Evolutionary conservation across 164 flowering plant genomes (phyloP).

Genomic region (Saururus chinensis): DNA sequence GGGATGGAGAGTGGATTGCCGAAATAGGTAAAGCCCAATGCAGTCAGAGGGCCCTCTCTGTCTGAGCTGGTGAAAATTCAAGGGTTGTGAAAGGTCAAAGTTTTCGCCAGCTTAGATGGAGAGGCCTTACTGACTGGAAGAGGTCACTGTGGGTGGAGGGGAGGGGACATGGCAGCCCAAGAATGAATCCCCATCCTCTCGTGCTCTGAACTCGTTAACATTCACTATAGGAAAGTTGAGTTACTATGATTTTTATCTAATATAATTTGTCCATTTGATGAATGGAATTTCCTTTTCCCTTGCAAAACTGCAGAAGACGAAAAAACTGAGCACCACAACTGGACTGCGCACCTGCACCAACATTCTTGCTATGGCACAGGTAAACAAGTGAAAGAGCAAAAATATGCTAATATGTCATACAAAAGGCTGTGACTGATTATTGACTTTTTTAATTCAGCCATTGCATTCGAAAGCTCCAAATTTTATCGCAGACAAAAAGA

Average conservation of each 20-base stretch:
- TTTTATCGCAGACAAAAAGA: constrained; percentile 78
- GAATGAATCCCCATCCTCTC: too few relatives aligned
- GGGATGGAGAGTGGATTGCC: too few relatives aligned
- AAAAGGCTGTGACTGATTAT: not conserved
- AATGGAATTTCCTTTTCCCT: not conserved
- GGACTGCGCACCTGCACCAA: constrained; percentile 88
- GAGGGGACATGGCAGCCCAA: too few relatives aligned
- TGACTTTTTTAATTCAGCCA: constrained; percentile 32
- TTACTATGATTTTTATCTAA: not conserved
- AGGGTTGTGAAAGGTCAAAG: too few relatives aligned
- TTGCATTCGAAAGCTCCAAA: constrained; percentile 69
- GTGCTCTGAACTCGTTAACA: not conserved
- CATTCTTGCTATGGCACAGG: constrained; percentile 90
- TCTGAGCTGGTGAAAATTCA: too few relatives aligned
- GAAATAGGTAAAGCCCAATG: too few relatives aligned
- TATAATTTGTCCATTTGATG: not conserved
- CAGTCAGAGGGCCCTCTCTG: too few relatives aligned
- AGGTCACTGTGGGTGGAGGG: too few relatives aligned
- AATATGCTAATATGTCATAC: not conserved
- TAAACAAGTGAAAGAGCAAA: constrained; percentile 9
- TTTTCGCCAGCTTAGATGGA: too few relatives aligned
- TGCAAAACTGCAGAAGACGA: constrained; percentile 46
- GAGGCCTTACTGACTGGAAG: too few relatives aligned
- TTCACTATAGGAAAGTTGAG: not conserved
- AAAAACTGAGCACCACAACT: constrained; percentile 67